phyloP scores from a whole-genome alignment of 148 eudicot genomes.

The Rhododendron williamsianum region DNA sequence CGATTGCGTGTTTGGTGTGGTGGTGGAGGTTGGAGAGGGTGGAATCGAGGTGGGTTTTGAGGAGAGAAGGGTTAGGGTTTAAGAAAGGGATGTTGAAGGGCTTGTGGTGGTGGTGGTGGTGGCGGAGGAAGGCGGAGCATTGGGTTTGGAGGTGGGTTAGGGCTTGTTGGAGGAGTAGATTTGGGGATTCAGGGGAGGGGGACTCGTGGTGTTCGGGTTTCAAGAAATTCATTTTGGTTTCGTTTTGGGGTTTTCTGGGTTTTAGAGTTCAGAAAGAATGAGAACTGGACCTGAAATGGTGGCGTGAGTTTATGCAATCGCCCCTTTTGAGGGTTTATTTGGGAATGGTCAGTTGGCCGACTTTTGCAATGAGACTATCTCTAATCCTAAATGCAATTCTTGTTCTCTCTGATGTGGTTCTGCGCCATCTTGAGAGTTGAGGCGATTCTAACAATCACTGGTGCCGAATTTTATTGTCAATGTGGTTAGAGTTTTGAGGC shows the following conservation, averaged over 20 bases:
- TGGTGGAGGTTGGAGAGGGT: constrained; percentile 24
- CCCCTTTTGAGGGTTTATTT: not conserved
- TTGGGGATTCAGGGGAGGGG: constrained; percentile 9
- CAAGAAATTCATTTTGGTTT: constrained; percentile 2
- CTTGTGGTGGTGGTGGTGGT: constrained; percentile 18
- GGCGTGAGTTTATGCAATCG: not conserved
- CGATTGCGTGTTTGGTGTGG: constrained; percentile 5
- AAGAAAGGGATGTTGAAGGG: constrained; percentile 1
- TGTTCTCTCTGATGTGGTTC: no score
- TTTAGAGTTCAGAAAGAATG: not conserved
- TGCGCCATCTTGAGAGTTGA: no score
- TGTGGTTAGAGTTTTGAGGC: no score
- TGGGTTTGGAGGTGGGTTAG: constrained; percentile 24
- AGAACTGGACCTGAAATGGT: not conserved
- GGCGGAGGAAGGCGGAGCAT: constrained; percentile 27
- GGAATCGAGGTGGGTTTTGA: constrained; percentile 34
- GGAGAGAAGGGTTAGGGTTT: constrained; percentile 7
- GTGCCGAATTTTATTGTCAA: no score
- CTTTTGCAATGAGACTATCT: no score
- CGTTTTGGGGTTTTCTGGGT: constrained; percentile 15
- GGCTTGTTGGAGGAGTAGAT: constrained; percentile 34
- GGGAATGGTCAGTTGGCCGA: no score
- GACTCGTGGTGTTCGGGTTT: not conserved
- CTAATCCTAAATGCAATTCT: no score
- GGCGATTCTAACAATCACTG: no score